Evolutionary conservation across 1,284 basidiomycete genomes (phyloP).

Genomic region (Phylloporus gajari): DNA sequence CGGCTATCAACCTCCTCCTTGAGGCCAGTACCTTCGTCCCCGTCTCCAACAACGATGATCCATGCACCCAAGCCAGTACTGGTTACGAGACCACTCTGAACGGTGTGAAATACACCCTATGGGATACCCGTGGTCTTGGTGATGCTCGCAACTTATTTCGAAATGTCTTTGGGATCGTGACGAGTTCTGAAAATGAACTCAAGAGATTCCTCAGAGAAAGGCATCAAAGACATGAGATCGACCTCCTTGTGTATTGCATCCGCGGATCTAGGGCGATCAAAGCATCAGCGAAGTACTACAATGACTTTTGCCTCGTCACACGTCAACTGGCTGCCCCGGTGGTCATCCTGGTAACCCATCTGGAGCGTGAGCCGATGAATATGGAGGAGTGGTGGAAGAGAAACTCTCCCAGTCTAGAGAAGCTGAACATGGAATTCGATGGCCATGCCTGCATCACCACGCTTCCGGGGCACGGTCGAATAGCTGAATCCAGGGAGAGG

Average conservation of each 20-base stretch:
- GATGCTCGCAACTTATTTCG: conserved; percentile 21
- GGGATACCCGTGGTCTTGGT: conserved; percentile 45
- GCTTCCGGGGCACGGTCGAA: conserved; percentile 19
- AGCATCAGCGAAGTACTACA: conserved; percentile 32
- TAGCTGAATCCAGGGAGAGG: conserved; percentile 23
- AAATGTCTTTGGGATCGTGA: conserved; percentile 22
- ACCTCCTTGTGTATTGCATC: conserved; percentile 44
- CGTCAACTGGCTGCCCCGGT: conserved; percentile 39
- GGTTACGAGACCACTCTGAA: conserved; percentile 27
- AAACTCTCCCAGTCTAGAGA: conserved; percentile 20
- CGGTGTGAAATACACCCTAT: conserved; percentile 27
- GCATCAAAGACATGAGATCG: conserved; percentile 28
- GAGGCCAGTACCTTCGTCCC: conserved; percentile 16
- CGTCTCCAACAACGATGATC: conserved; percentile 27
- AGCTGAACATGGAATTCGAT: conserved; percentile 34
- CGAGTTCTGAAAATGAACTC: conserved; percentile 26
- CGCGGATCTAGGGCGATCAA: conserved; percentile 33
- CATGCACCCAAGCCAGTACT: conserved; percentile 33
- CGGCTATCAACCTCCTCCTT: conserved; percentile 41
- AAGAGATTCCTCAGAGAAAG: conserved; percentile 38
- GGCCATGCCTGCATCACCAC: conserved; percentile 39
- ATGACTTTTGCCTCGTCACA: conserved; percentile 34
- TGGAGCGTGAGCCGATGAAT: conserved; percentile 28
- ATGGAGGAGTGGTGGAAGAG: conserved; percentile 44
- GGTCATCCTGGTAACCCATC: conserved; percentile 35